phyloP scores from a whole-genome alignment of 225 moss, liverwort and hornwort genomes.

The Straminergon stramineum region DNA sequence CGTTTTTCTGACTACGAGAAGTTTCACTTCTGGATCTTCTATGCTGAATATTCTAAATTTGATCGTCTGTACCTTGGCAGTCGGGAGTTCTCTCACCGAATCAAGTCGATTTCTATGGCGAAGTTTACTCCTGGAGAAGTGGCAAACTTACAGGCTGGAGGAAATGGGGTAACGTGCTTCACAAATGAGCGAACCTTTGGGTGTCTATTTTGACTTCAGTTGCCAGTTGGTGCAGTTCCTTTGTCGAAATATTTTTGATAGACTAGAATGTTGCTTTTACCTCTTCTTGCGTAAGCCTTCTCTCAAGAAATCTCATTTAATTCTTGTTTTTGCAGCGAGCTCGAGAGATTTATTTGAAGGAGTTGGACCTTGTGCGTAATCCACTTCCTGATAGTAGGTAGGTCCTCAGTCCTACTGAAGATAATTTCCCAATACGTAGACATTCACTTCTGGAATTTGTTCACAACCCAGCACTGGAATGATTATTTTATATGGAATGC shows the following conservation, averaged over 20 bases:
- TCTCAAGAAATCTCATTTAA: neutral
- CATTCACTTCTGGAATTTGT: neutral
- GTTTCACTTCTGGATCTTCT: neutral
- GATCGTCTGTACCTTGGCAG: conserved; percentile 10
- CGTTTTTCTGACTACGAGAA: neutral
- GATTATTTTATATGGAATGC: neutral
- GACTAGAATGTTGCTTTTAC: neutral
- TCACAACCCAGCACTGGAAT: neutral
- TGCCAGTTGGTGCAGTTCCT: neutral
- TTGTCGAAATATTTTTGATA: neutral
- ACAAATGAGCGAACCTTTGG: neutral
- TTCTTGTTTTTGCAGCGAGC: conserved; percentile 42
- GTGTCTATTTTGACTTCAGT: neutral
- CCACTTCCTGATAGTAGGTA: conserved; percentile 87
- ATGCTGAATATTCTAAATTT: neutral
- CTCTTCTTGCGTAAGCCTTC: neutral
- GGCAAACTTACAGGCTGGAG: conserved; percentile 67
- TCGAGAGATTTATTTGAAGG: conserved; percentile 74
- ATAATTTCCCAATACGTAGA: neutral
- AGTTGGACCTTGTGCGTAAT: conserved; percentile 63
- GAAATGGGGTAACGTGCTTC: conserved; percentile 59
- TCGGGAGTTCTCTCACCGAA: conserved; percentile 84
- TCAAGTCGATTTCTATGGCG: conserved; percentile 97
- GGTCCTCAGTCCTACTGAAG: neutral
- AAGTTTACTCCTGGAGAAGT: conserved; percentile 93